phyloP scores from a whole-genome alignment of 441 rosid species.

The Corymbia citriodora region DNA sequence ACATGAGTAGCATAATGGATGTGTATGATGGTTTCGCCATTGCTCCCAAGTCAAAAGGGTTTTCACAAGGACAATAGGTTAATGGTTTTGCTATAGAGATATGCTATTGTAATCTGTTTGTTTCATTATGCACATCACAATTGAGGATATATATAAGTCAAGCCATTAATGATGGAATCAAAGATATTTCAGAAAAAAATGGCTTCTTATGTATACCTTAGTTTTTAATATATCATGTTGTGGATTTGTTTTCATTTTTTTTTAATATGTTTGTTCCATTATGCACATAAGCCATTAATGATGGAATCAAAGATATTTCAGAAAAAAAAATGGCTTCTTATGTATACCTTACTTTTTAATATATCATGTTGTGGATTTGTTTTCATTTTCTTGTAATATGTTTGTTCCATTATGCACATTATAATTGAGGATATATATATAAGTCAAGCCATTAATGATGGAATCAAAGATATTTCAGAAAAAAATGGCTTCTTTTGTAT shows the following conservation, averaged over 20 bases:
- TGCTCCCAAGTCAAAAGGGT: neutral
- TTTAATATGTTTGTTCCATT: too few relatives aligned
- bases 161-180: neutral
- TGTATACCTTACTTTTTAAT: too few relatives aligned
- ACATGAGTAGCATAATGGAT: neutral
- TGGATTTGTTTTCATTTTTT: too few relatives aligned
- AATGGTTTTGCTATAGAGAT: neutral
- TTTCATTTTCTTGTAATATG: neutral
- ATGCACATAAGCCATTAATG: too few relatives aligned
- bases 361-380: too few relatives aligned
- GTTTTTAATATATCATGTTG: too few relatives aligned
- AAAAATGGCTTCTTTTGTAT: too few relatives aligned
- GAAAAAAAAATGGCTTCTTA: too few relatives aligned
- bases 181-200: neutral
- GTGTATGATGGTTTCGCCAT: neutral
- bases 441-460: neutral
- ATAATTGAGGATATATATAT: neutral
- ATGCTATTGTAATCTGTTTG: neutral
- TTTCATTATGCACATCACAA: neutral
- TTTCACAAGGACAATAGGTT: neutral
- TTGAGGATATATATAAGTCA: neutral
- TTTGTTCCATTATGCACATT: neutral
- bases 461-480: neutral
- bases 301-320: too few relatives aligned
- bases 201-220: too few relatives aligned